Evolutionary conservation across 2,329 filamentous ascomycete species (phyloP).

Genomic region (Fonsecaea erecta): DNA sequence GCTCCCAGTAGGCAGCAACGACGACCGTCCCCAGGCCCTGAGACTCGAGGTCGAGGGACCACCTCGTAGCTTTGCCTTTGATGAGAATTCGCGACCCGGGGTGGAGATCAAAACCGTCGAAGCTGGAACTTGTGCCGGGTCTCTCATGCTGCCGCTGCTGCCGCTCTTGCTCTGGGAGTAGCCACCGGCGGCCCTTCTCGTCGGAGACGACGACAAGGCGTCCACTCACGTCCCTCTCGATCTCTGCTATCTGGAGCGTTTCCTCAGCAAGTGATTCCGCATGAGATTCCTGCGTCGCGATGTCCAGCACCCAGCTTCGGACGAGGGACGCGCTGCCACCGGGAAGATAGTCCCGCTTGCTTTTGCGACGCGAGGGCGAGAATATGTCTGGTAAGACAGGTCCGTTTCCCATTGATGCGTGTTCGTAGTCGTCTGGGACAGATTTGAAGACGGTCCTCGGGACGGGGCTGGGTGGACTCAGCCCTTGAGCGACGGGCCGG

Average conservation of each 20-base stretch:
- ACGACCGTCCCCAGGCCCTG: background rate
- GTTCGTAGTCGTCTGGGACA: background rate
- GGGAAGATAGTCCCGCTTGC: constrained; percentile 33
- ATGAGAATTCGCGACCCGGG: constrained; percentile 18
- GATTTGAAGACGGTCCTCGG: constrained; percentile 23
- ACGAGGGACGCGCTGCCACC: constrained; percentile 33
- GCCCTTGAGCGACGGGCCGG: background rate
- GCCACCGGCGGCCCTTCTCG: constrained; percentile 24
- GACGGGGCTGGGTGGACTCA: background rate
- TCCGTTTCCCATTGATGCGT: constrained; percentile 1
- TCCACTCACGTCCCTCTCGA: constrained; percentile 24
- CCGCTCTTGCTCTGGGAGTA: constrained; percentile 29
- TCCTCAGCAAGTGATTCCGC: background rate
- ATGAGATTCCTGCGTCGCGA: constrained; percentile 30
- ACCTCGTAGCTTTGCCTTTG: constrained; percentile 29
- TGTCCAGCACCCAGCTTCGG: constrained; percentile 32
- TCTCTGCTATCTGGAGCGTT: constrained; percentile 13
- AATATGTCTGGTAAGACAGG: constrained; percentile 34
- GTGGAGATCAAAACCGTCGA: constrained; percentile 6
- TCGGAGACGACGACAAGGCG: constrained; percentile 25
- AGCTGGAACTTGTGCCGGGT: background rate
- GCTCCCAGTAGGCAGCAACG: constrained; percentile 31
- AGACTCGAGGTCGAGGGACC: constrained; percentile 15
- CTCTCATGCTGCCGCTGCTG: too few species aligned
- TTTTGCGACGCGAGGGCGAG: constrained; percentile 35